Evolutionary conservation across 2,329 filamentous ascomycete species (phyloP).

Genomic region (Fusarium scirpi): DNA sequence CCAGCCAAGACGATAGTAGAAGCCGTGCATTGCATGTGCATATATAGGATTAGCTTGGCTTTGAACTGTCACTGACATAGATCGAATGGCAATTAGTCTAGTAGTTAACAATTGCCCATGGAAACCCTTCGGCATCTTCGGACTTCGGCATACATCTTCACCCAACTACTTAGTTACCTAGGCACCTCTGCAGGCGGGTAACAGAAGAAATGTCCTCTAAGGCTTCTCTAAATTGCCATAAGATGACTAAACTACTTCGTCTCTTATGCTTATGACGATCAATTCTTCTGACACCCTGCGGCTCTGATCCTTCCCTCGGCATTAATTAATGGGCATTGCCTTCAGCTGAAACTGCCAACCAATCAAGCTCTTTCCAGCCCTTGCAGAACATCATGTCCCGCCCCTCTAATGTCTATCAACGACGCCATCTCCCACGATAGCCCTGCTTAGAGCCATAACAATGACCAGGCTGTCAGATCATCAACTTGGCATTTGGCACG

Average conservation of each 20-base stretch:
- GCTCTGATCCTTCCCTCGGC: not conserved
- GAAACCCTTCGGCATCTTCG: not conserved
- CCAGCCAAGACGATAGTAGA: not conserved
- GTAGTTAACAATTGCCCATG: not conserved
- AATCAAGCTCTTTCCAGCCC: conserved; percentile 28
- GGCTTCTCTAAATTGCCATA: too few species aligned
- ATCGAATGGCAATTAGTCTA: not conserved
- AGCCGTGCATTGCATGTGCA: not conserved
- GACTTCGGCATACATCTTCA: not conserved
- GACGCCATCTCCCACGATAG: conserved; percentile 28
- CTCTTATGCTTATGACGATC: too few species aligned
- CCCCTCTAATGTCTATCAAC: conserved; percentile 21
- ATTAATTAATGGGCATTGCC: conserved; percentile 7
- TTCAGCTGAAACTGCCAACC: conserved; percentile 24
- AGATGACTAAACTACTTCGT: too few species aligned
- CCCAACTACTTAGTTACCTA: not conserved
- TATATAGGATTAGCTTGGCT: too few species aligned
- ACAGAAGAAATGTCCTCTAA: too few species aligned
- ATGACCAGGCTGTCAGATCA: conserved; percentile 13
- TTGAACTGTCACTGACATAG: not conserved
- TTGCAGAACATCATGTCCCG: conserved; percentile 5
- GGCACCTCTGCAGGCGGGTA: not conserved
- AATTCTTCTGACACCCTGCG: too few species aligned
- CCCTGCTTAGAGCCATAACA: conserved; percentile 24
- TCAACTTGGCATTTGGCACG: conserved; percentile 17